Base-by-base conservation (phyloP, 2,329 filamentous ascomycete genomes). In the Dryadomyces sulphureus region DNA sequence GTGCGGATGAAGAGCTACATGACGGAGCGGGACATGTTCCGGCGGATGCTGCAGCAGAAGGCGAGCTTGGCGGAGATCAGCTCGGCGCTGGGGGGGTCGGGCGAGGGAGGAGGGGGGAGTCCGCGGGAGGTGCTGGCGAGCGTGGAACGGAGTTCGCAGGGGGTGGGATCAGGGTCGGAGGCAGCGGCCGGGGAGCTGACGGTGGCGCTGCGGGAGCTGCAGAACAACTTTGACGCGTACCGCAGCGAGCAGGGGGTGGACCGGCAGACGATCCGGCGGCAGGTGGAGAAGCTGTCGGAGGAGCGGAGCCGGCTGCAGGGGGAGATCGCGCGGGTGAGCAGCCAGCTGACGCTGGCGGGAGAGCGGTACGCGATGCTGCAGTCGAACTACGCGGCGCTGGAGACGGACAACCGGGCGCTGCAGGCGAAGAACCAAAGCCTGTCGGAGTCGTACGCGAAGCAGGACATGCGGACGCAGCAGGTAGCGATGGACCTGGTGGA, bases 1-100 rank as follows among this genome's bases (percentile, higher is more conserved):
- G 79, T 83, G 25, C 85, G 89, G 48, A 84, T 88, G 52, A 86
- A 94, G 66, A 94, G 86, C 60, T 94, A 94, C 61, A 87, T 92
- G 59, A 86, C 88, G 56, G 92, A 98, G 65, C 81, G 92, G 51
- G 90, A 98, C 59, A 95, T 95, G 77, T 96, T 95, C 79, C 81
- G 90, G 20, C 87, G 89, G 45, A 89, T 96, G 69, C 75, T 95
- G 25, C 84, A 90, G 54, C 84, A 92, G 51, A 62, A 79, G 65
- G 60, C 70, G 57, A 57, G 73, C 58, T 59, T 75, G 59, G 70
- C 66, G 12, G 81, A 88, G 49, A 68, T 82, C 38, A 72, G 75
- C 16, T 80, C 80, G 1, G 70, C 79, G 43, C 80, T 93, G 57
- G 85, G 82, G 1, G 45, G 43, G 25, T 78, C 81, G 54, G 84